Conservation (phyloP, 768 basidiomycete species). For the Lactarius pseudohatsudake region DNA sequence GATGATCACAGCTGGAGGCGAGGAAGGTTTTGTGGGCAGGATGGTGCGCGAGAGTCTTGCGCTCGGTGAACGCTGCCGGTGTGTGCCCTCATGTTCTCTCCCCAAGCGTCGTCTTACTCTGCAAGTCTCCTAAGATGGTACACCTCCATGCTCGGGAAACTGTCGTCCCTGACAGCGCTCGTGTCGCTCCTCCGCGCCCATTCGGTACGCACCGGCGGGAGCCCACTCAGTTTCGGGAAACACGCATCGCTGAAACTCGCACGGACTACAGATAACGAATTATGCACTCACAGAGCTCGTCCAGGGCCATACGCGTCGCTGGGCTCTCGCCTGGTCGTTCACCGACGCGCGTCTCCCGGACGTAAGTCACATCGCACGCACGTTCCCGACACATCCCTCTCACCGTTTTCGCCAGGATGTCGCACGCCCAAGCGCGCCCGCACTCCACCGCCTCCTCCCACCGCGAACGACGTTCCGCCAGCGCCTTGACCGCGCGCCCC, state of each 20-base stretch:
- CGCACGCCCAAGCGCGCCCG: conserved; percentile 41
- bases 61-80: conserved; percentile 59
- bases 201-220: conserved; percentile 38
- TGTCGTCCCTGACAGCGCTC: conserved; percentile 66
- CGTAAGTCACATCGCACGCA: conserved; percentile 46
- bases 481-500: conserved; percentile 31
- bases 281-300: conserved; percentile 83
- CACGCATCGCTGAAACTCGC: background rate
- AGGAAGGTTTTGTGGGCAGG: conserved; percentile 67
- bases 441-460: conserved; percentile 56
- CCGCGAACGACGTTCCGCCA: conserved; percentile 55
- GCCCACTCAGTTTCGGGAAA: background rate
- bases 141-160: conserved; percentile 89
- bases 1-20: conserved; percentile 89
- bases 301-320: conserved; percentile 88
- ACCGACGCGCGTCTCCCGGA: conserved; percentile 66
- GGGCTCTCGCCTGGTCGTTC: conserved; percentile 90
- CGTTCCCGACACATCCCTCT: conserved; percentile 33
- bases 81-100: conserved; percentile 23
- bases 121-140: conserved; percentile 64
- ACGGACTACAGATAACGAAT: conserved; percentile 64
- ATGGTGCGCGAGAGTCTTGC: conserved; percentile 77
- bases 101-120: background rate
- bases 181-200: conserved; percentile 52
- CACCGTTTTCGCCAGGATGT: conserved; percentile 40